Conservation (phyloP, 164 flowering plant genomes). For the Annona cherimola region DNA sequence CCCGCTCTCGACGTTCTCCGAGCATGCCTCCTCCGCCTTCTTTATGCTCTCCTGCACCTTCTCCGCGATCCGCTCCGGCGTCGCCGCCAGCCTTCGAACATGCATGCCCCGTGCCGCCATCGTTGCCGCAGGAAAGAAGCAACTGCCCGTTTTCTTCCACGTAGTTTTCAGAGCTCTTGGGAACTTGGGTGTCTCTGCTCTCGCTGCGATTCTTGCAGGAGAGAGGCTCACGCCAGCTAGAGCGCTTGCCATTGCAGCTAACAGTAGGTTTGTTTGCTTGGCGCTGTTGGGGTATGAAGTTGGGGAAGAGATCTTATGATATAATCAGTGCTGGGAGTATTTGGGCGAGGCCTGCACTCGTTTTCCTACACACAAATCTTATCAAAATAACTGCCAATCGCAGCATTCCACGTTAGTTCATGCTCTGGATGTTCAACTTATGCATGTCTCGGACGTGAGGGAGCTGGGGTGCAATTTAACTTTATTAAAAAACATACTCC, state of each 20-base stretch:
- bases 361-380: slow-evolving; percentile 41
- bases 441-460: background rate
- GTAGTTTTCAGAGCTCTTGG: slow-evolving; percentile 12
- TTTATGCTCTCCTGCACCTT: slow-evolving; percentile 42
- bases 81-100: slow-evolving; percentile 21
- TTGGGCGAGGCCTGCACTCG: slow-evolving; percentile 3
- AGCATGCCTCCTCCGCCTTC: slow-evolving; percentile 39
- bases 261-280: background rate
- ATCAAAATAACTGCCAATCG: slow-evolving; percentile 35
- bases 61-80: slow-evolving; percentile 26
- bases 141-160: slow-evolving; percentile 12
- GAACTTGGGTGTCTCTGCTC: slow-evolving; percentile 26
- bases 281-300: background rate
- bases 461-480: background rate
- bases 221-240: slow-evolving; percentile 45
- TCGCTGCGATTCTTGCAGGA: slow-evolving; percentile 27
- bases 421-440: background rate
- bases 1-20: slow-evolving; percentile 36
- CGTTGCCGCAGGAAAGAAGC: too few species aligned
- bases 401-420: slow-evolving; percentile 24
- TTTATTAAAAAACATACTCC: too few species aligned
- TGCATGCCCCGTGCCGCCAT: slow-evolving; percentile 11
- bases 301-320: background rate
- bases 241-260: slow-evolving; percentile 39
- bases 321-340: slow-evolving; percentile 1